These are phyloP conservation scores for Coelastrella sp. DNA, from an alignment of 139 green algal species.

Conservation along the genomic window DNA sequence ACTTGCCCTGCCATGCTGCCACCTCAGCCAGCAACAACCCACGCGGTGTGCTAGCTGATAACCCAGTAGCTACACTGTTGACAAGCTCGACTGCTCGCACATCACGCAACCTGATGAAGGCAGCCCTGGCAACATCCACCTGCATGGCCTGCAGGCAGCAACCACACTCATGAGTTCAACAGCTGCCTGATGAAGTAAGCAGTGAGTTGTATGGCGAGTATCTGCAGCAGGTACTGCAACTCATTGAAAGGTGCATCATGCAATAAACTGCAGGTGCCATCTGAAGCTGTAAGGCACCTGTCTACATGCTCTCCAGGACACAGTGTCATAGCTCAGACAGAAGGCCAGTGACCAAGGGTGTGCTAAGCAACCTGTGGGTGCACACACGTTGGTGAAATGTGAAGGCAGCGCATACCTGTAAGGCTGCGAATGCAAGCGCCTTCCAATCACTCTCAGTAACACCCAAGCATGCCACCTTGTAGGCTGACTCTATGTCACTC, in stretches of 20 bases:
- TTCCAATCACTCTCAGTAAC: constrained; percentile 87
- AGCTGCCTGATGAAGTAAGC: not conserved
- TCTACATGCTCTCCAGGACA: not conserved
- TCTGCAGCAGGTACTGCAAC: not conserved
- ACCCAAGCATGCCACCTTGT: constrained; percentile 82
- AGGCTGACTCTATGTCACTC: constrained; percentile 69
- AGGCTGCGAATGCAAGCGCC: constrained; percentile 72
- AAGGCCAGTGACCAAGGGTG: not conserved
- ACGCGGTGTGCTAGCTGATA: constrained; percentile 50
- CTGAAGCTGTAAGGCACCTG: not conserved
- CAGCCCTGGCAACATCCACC: constrained; percentile 78
- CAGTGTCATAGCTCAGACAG: not conserved
- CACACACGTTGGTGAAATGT: too few relatives aligned
- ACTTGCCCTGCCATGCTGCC: constrained; percentile 77
- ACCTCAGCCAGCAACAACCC: constrained; percentile 75
- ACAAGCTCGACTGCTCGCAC: constrained; percentile 79
- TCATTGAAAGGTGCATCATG: not conserved
- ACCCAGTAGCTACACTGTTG: constrained; percentile 62
- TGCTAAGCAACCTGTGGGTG: too few relatives aligned
- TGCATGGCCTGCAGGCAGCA: constrained; percentile 54
- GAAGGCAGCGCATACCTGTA: constrained; percentile 51
- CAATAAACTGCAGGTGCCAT: not conserved
- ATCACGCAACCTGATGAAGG: constrained; percentile 83
- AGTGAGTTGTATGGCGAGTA: not conserved
- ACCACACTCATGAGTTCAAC: not conserved